Evolutionary conservation across 257 asterid species (phyloP).

Genomic region (Leptodermis oblonga): DNA sequence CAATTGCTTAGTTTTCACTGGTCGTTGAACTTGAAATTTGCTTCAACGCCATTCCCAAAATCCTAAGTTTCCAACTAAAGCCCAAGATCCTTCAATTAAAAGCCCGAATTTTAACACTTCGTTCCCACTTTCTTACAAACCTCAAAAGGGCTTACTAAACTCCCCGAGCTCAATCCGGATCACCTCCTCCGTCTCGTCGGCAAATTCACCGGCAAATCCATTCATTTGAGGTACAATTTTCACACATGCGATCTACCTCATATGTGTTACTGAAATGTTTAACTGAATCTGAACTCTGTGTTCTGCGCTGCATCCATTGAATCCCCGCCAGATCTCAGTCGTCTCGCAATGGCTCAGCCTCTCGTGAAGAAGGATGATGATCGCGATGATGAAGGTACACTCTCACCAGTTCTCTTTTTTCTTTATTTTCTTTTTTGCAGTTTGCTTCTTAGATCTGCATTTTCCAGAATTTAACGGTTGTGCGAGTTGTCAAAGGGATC

Average conservation of each 20-base stretch:
- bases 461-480: not conserved
- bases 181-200: not conserved
- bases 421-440: not conserved
- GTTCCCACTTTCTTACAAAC: not conserved
- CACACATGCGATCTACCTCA: not conserved
- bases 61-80: too few species aligned
- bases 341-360: slow-evolving; percentile 42
- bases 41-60: too few species aligned
- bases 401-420: not conserved
- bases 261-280: not conserved
- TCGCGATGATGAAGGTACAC: slow-evolving; percentile 46
- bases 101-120: not conserved
- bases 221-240: not conserved
- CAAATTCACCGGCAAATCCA: not conserved
- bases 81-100: slow-evolving; percentile 2
- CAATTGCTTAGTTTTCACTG: too few species aligned
- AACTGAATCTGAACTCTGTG: slow-evolving; percentile 10
- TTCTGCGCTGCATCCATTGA: slow-evolving; percentile 10
- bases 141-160: not conserved
- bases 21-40: too few species aligned
- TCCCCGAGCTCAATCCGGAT: not conserved
- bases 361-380: slow-evolving; percentile 50
- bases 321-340: slow-evolving; percentile 42
- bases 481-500: not conserved
- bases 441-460: slow-evolving; percentile 20